Percentiles rank a stretch among this genome's conserved stretches.
phyloP scores from a whole-genome alignment of 2,329 filamentous ascomycete species.

The Epicoccum sorghinum region DNA sequence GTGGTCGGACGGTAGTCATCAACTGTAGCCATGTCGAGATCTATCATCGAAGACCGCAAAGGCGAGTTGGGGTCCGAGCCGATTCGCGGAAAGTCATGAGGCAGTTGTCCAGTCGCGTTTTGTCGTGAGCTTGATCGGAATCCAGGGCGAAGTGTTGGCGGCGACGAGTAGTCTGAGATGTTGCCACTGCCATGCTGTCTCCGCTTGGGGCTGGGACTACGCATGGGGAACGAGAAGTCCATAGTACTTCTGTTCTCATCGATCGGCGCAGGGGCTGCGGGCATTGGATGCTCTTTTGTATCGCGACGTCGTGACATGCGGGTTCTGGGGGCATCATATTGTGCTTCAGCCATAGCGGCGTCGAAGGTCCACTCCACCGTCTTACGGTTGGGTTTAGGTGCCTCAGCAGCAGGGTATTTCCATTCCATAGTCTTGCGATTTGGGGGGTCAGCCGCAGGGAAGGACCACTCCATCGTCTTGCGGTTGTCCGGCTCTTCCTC shows the following conservation, averaged over 20 bases:
- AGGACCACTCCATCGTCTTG: slow-evolving; percentile 63
- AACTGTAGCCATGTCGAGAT: slow-evolving; percentile 47
- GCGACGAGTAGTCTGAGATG: slow-evolving; percentile 26
- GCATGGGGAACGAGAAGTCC: slow-evolving; percentile 45
- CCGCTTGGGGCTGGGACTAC: slow-evolving; percentile 33
- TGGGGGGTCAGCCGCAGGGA: slow-evolving; percentile 43
- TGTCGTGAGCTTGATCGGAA: slow-evolving; percentile 51
- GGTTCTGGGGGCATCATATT: slow-evolving; percentile 39
- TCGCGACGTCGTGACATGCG: slow-evolving; percentile 41
- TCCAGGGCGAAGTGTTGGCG: slow-evolving; percentile 39
- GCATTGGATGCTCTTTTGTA: slow-evolving; percentile 41
- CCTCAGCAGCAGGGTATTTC: slow-evolving; percentile 50
- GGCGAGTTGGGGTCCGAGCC: slow-evolving; percentile 44
- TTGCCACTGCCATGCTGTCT: slow-evolving; percentile 18
- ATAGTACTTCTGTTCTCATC: slow-evolving; percentile 40
- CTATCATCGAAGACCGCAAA: slow-evolving; percentile 53
- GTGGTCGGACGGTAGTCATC: slow-evolving; percentile 53
- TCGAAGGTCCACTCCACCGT: slow-evolving; percentile 58
- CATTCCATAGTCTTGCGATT: slow-evolving; percentile 54
- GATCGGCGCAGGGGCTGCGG: slow-evolving; percentile 22
- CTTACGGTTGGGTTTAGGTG: slow-evolving; percentile 48
- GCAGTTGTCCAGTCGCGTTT: slow-evolving; percentile 49
- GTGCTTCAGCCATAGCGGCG: slow-evolving; percentile 50
- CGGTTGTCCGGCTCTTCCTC: slow-evolving; percentile 42
- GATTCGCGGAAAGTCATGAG: slow-evolving; percentile 47